Percentiles rank a stretch among this genome's conserved stretches.
Evolutionary conservation across 176 grass and related monocot genomes (phyloP).

Genomic region (Oryza brachyantha): DNA sequence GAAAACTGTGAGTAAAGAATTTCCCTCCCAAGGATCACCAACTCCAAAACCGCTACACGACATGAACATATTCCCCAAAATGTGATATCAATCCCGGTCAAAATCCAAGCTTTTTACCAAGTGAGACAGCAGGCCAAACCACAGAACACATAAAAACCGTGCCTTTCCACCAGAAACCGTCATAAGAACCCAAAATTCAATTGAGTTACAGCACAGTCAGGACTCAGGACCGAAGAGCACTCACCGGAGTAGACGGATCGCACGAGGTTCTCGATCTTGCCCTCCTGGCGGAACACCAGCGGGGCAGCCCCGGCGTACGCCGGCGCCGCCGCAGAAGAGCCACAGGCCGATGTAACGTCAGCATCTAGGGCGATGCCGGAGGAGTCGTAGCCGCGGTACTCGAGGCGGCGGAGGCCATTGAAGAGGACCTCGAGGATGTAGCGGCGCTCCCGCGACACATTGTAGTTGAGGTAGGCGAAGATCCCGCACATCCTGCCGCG

Average conservation of each 20-base stretch:
- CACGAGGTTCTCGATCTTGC: slow-evolving; percentile 97
- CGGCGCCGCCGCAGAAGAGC: not conserved
- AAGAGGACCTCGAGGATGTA: slow-evolving; percentile 85
- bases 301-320: slow-evolving; percentile 42
- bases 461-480: slow-evolving; percentile 52
- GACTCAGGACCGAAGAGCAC: not conserved
- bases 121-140: not conserved
- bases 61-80: not conserved
- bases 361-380: slow-evolving; percentile 56
- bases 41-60: not conserved
- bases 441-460: slow-evolving; percentile 51
- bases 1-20: not conserved
- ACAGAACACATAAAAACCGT: not conserved
- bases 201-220: not conserved
- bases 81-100: not conserved
- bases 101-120: slow-evolving; percentile 14
- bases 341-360: not conserved
- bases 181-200: not conserved
- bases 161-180: not conserved
- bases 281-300: slow-evolving; percentile 89
- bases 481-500: slow-evolving; percentile 30
- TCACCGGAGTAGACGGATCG: slow-evolving; percentile 83
- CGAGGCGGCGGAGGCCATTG: slow-evolving; percentile 79
- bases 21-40: not conserved
- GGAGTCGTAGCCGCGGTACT: slow-evolving; percentile 81